Percentiles rank a stretch among this genome's conserved stretches.
Conservation (phyloP, 2,329 filamentous ascomycete species). For the Exophiala sideris region DNA sequence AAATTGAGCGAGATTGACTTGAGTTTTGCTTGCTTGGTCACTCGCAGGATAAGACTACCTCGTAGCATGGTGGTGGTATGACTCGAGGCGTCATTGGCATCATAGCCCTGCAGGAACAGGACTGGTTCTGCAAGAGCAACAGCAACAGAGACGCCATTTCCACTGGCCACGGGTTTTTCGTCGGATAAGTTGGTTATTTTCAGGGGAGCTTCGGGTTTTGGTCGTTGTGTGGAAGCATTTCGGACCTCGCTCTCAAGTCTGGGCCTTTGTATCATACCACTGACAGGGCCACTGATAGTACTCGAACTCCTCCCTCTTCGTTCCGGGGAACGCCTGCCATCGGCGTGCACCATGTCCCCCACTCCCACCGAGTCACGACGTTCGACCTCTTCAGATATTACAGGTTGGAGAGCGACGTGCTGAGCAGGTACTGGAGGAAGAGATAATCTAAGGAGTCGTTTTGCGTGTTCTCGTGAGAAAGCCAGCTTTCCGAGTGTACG, state of each 20-base stretch:
- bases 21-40: slow-evolving; percentile 88
- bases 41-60: slow-evolving; percentile 74
- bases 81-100: slow-evolving; percentile 50
- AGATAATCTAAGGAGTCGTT: slow-evolving; percentile 44
- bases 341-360: slow-evolving; percentile 33
- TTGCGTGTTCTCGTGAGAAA: slow-evolving; percentile 46
- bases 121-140: slow-evolving; percentile 48
- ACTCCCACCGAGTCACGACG: slow-evolving; percentile 31
- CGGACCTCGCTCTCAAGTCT: slow-evolving; percentile 28
- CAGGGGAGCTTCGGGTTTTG: slow-evolving; percentile 29
- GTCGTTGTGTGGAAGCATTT: slow-evolving; percentile 18
- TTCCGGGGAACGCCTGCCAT: slow-evolving; percentile 23
- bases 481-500: slow-evolving; percentile 37
- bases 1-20: slow-evolving; percentile 88
- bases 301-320: slow-evolving; percentile 24
- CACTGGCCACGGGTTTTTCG: slow-evolving; percentile 48
- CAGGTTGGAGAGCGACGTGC: slow-evolving; percentile 29
- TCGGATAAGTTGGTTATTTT: slow-evolving; percentile 39
- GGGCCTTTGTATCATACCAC: slow-evolving; percentile 29
- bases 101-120: slow-evolving; percentile 48
- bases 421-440: slow-evolving; percentile 31
- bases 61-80: slow-evolving; percentile 77
- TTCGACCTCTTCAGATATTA: slow-evolving; percentile 36
- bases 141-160: slow-evolving; percentile 46
- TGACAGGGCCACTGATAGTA: slow-evolving; percentile 27